Conservation (phyloP, 495 filamentous ascomycete species). For the Hyaloscypha variabilis region DNA sequence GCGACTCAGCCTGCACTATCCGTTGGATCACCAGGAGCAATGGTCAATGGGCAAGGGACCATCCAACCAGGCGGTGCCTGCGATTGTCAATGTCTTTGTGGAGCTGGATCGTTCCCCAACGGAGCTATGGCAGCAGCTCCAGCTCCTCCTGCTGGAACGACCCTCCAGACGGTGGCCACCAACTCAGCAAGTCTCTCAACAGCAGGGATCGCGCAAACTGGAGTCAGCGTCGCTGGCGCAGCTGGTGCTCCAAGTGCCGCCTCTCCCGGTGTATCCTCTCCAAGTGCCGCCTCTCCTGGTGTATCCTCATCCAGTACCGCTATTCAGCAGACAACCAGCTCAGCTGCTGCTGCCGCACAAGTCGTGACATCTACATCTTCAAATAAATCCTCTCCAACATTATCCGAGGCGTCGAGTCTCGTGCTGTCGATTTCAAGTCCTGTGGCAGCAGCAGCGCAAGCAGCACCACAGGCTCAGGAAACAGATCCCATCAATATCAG, state of each 20-base stretch:
- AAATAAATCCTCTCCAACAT: not conserved
- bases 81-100: slow-evolving; percentile 62
- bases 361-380: slow-evolving; percentile 18
- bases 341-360: slow-evolving; percentile 17
- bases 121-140: slow-evolving; percentile 3
- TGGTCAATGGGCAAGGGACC: slow-evolving; percentile 34
- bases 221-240: not conserved
- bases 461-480: slow-evolving; percentile 25
- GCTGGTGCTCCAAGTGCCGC: not conserved
- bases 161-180: slow-evolving; percentile 10
- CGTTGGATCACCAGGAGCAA: slow-evolving; percentile 27
- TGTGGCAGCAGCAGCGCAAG: slow-evolving; percentile 23
- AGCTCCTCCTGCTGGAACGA: not conserved
- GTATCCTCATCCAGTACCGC: not conserved
- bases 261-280: not conserved
- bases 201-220: slow-evolving; percentile 2
- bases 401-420: not conserved
- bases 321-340: not conserved
- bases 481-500: slow-evolving; percentile 35
- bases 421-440: slow-evolving; percentile 20
- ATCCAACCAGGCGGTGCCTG: slow-evolving; percentile 43
- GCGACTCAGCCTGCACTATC: slow-evolving; percentile 13
- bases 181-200: slow-evolving; percentile 1
- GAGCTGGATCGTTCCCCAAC: slow-evolving; percentile 53
- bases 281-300: not conserved